Evolutionary conservation across 768 basidiomycete species (phyloP), one percentile per base, ranked within the genome.

Genomic region (Termitomyces sp.): DNA sequence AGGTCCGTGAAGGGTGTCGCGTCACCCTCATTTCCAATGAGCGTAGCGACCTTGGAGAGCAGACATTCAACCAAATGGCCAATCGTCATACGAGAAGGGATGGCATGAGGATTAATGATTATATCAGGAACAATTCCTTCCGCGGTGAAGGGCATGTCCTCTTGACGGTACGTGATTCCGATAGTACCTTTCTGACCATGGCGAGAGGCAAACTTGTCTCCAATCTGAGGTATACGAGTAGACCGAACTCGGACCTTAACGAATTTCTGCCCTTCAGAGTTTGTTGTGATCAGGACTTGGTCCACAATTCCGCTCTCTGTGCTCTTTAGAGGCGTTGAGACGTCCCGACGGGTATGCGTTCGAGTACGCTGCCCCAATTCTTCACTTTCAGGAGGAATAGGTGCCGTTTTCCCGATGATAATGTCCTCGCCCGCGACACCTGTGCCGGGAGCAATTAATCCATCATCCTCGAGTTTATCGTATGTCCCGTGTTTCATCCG

Each of bases 141-240:
- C 2, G 88, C 87, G 3, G 95, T 96, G 78, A 98, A 99, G 32
- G 97, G 97, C 97, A 99, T 98, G 70, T 99, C 97, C 72, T 99
- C 97, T 72, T 98, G 97, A 52, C 97, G 93, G 70, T 99, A 99
- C 0, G 96, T 98, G 74, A 99, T 97, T 75, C 97, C 97, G 62
- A 98, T 96, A 10, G 97, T 99, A 74, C 97, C 97, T 79, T 99
- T 99, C 76, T 99, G 97, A 67, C 97, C 97, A 69, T 99, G 97
- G 68, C 97, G 91, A 47, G 97, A 99, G 2, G 97, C 97, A 64
- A 99, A 99, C 75, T 99, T 99, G 81, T 99, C 97, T 40, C 97
- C 97, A 55, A 90, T 97, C 72, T 99, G 96, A 32, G 97, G 97
- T 55, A 98, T 85, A 76, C 97, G 92, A 7, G 94, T 96, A 20